Conservation (phyloP, 1,284 basidiomycete genomes). For the Fistulinella cinereoalba region DNA sequence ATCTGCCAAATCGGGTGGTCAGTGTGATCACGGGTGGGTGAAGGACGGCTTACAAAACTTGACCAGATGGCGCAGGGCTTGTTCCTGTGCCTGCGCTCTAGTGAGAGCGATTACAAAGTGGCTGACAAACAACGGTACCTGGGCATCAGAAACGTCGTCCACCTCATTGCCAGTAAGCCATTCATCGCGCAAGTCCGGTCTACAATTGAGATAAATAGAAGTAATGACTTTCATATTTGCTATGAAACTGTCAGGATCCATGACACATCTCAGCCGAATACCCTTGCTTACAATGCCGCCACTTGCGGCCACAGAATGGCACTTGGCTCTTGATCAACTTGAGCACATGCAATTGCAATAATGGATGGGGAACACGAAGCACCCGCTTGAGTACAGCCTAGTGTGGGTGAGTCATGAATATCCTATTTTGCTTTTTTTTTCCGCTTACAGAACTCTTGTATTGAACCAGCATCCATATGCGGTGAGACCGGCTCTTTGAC, state of each 20-base stretch:
- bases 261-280: not conserved
- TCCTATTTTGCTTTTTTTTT: constrained; percentile 9
- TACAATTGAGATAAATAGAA: constrained; percentile 94
- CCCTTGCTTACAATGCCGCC: constrained; percentile 81
- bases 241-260: constrained; percentile 35
- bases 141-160: constrained; percentile 84
- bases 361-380: constrained; percentile 89
- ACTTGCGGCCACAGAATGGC: constrained; percentile 96
- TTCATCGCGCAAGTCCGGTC: constrained; percentile 95
- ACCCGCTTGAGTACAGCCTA: constrained; percentile 95
- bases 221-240: constrained; percentile 99
- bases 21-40: not conserved
- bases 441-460: constrained; percentile 92
- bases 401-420: constrained; percentile 6
- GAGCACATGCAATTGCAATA: constrained; percentile 93
- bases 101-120: constrained; percentile 6
- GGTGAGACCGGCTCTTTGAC: constrained; percentile 91
- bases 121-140: constrained; percentile 42
- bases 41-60: constrained; percentile 76
- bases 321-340: constrained; percentile 99
- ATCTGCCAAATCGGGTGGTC: constrained; percentile 43
- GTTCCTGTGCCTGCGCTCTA: constrained; percentile 82
- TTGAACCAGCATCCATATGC: constrained; percentile 95
- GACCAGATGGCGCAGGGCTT: constrained; percentile 90
- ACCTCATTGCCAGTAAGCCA: constrained; percentile 95